Percentiles rank a stretch among this genome's conserved stretches.
Evolutionary conservation across 768 basidiomycete genomes (phyloP).

Genomic region (Tephrocybe rancida): DNA sequence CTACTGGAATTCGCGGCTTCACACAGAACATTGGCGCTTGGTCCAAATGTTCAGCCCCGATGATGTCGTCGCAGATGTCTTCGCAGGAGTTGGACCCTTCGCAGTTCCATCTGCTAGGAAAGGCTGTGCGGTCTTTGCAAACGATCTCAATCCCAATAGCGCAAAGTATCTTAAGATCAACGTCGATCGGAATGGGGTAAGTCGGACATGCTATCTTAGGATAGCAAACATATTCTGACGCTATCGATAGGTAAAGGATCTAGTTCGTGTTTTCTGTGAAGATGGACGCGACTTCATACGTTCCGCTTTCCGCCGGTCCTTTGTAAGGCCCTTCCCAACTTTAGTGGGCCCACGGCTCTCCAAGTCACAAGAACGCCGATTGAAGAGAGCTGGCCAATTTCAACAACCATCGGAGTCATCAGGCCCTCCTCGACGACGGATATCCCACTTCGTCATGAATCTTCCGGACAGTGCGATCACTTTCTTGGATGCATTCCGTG

Average conservation of each 20-base stretch:
- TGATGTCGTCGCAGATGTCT: conserved; percentile 89
- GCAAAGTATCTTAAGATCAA: conserved; percentile 77
- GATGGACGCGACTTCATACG: conserved; percentile 91
- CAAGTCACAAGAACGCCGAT: conserved; percentile 43
- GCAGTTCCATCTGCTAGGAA: conserved; percentile 92
- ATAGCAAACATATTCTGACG: conserved; percentile 7
- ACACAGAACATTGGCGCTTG: conserved; percentile 88
- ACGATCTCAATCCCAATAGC: conserved; percentile 93
- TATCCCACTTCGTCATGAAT: conserved; percentile 97
- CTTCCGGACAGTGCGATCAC: conserved; percentile 89
- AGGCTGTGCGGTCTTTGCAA: conserved; percentile 87
- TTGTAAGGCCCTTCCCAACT: conserved; percentile 68
- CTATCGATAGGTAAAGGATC: conserved; percentile 59
- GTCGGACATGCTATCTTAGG: conserved; percentile 21
- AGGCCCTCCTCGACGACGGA: conserved; percentile 45
- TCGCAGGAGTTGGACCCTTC: conserved; percentile 98
- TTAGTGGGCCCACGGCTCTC: conserved; percentile 52
- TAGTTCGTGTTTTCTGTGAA: conserved; percentile 73
- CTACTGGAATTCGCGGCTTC: conserved; percentile 97
- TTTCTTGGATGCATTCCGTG: conserved; percentile 89
- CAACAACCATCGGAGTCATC: not conserved
- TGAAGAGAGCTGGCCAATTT: conserved; percentile 20
- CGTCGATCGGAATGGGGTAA: conserved; percentile 74
- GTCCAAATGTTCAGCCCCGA: conserved; percentile 71
- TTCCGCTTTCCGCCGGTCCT: conserved; percentile 49